Percentiles rank a stretch among this genome's conserved stretches.
Conservation (phyloP, 768 basidiomycete species). For the Xerocomellus intermedius region DNA sequence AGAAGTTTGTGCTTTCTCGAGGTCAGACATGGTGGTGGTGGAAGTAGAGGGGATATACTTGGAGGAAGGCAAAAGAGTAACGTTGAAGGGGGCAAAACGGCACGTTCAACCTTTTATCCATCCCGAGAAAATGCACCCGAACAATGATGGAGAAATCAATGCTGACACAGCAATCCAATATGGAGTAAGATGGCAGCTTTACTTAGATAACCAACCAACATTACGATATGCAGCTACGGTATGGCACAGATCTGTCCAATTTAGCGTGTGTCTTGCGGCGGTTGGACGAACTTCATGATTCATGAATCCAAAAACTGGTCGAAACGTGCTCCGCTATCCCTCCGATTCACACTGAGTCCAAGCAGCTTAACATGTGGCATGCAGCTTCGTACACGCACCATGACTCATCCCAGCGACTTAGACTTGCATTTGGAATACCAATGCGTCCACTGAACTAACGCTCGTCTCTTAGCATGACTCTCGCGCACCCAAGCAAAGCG, state of each 20-base stretch:
- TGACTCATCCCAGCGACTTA: too few relatives aligned
- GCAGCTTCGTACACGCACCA: too few relatives aligned
- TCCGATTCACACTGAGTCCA: neutral
- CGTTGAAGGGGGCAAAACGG: neutral
- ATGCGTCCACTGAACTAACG: too few relatives aligned
- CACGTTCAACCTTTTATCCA: slow-evolving; percentile 17
- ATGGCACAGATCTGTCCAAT: neutral
- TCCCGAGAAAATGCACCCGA: slow-evolving; percentile 15
- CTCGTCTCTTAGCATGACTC: too few relatives aligned
- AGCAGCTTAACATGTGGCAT: too few relatives aligned
- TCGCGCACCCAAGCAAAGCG: too few relatives aligned
- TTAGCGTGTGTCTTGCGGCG: neutral
- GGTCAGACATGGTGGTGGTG: slow-evolving; percentile 33
- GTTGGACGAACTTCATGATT: neutral
- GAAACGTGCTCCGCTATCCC: neutral
- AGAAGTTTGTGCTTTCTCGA: slow-evolving; percentile 31
- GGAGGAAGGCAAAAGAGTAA: neutral
- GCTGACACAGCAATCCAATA: slow-evolving; percentile 19
- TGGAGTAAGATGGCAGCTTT: neutral
- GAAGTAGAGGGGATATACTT: neutral
- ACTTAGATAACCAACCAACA: slow-evolving; percentile 2
- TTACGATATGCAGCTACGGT: too few relatives aligned
- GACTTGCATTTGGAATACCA: too few relatives aligned
- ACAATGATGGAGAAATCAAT: slow-evolving; percentile 17
- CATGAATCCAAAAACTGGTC: neutral